Evolutionary conservation across 768 basidiomycete genomes (phyloP), one percentile per base, ranked within the genome.

Genomic region (Trametes coccinea): DNA sequence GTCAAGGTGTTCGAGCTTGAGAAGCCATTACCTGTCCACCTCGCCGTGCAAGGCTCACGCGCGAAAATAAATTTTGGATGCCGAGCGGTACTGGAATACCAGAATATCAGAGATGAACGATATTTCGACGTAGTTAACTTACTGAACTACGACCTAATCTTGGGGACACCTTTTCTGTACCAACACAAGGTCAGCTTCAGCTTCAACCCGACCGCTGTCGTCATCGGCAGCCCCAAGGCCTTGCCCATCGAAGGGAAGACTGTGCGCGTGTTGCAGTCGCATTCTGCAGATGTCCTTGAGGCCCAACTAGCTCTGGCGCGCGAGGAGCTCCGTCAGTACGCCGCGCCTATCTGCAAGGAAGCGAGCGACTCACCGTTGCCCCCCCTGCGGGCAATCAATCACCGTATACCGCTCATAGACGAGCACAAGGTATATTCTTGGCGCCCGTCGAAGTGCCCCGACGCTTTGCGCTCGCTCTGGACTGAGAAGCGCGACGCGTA

Each of bases 1-100:
- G 6, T 75, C 0, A 11, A 45, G 3, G 9, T 29, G 0, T 46
- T 59, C 2, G 44, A 45, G 7, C 57, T 76, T 0, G 61, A 29
- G 0, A 76, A 72, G 14, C 71, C 72, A 0, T 39, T 76, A 8
- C 67, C 66, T 0, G 49, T 75, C 0, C 71, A 76, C 22, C 49
- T 78, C 0, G 74, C 75, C 0, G 72, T 72, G 0, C 66, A 68
- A 8, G 77, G 77, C 0, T 77, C 74, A 0, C 56, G 65, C 0
- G 67, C 71, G 0, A 71, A 71, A 43, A 63, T 76, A 37, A 16
- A 34, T 41, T 14, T 39, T 72, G 2, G 44, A 50, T 16, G 72
- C 49, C 44, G 60, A 0, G 55, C 56, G 4, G 34, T 44, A 0
- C 34, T 65, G 1, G 43, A 40, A 17, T 65, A 62, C 33, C 64